Conservation (phyloP, 345 rosid species). For the Syzygium jambos region DNA sequence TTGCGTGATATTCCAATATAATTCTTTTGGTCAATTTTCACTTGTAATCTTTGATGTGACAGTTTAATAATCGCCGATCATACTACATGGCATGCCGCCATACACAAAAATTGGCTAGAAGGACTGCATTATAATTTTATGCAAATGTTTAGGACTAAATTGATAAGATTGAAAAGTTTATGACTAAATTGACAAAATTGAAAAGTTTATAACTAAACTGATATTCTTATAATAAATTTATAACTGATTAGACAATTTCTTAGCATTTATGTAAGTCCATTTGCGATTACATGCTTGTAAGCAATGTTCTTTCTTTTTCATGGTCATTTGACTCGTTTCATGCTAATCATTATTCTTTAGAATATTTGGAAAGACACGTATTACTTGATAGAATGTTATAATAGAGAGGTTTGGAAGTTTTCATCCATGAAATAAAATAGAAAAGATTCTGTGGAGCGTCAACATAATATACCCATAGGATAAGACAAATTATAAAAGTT, state of each 20-base stretch:
- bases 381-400: neutral
- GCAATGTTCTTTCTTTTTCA: neutral
- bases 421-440: neutral
- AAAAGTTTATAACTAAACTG: too few relatives aligned
- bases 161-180: neutral
- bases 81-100: accelerated
- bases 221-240: too few relatives aligned
- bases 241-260: neutral
- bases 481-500: neutral
- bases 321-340: neutral
- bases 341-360: neutral
- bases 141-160: neutral
- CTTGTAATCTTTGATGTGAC: accelerated
- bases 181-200: neutral
- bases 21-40: neutral
- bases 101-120: accelerated
- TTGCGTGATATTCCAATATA: neutral
- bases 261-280: accelerated
- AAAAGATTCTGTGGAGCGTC: neutral
- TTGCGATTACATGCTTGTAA: neutral
- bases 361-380: neutral
- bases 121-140: neutral
- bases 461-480: neutral
- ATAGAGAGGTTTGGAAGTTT: neutral
- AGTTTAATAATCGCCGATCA: accelerated